These are phyloP conservation scores for Cystofilobasidium bisporidii DNA, from an alignment of 768 basidiomycete genomes.

Conservation along the genomic window DNA sequence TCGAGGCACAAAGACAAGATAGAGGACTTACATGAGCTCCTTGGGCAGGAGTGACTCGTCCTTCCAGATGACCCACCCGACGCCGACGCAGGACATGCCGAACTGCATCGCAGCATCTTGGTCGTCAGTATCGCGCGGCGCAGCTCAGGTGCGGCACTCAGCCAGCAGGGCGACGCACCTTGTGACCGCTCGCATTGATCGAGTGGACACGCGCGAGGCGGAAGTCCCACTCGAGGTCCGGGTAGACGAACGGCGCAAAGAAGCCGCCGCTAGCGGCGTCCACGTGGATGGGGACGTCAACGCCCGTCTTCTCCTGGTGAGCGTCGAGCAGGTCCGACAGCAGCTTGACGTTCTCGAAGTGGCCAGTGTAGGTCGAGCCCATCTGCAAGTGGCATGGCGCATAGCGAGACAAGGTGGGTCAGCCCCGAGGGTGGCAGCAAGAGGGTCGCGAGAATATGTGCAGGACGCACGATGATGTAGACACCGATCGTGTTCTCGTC, in stretches of 20 bases:
- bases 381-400: conserved; percentile 33
- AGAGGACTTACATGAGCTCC: conserved; percentile 33
- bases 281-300: conserved; percentile 36
- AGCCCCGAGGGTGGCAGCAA: too few relatives aligned
- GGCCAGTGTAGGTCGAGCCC: conserved; percentile 48
- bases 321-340: conserved; percentile 56
- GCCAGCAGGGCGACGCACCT: not conserved
- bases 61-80: conserved; percentile 39
- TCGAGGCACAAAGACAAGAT: conserved; percentile 32
- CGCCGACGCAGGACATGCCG: conserved; percentile 31
- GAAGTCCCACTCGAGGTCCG: conserved; percentile 37
- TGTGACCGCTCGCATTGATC: conserved; percentile 39
- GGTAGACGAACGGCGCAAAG: conserved; percentile 32
- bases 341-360: conserved; percentile 70
- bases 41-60: conserved; percentile 37
- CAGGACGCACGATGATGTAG: conserved; percentile 53
- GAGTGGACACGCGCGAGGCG: conserved; percentile 36
- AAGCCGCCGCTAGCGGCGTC: conserved; percentile 25
- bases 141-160: too few relatives aligned
- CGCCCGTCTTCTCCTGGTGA: conserved; percentile 33
- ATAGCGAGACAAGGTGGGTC: too few relatives aligned
- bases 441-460: conserved; percentile 22
- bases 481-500: conserved; percentile 63
- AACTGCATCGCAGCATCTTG: too few relatives aligned
- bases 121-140: too few relatives aligned